phyloP scores from a whole-genome alignment of 495 filamentous ascomycete genomes.

The Terfezia claveryi region DNA sequence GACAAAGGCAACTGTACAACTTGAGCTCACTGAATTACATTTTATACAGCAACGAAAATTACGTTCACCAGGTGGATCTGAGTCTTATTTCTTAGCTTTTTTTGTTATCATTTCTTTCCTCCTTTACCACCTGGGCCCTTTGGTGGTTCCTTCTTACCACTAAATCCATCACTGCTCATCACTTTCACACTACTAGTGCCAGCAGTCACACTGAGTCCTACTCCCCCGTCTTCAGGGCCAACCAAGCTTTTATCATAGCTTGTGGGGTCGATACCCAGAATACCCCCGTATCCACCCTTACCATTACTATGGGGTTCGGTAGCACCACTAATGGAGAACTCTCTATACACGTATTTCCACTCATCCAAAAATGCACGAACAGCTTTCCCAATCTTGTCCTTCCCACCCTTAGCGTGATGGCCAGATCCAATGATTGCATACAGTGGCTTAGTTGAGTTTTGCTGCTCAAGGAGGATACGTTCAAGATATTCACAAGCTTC shows the following conservation, averaged over 20 bases:
- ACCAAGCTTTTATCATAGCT: conserved; percentile 57
- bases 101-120: not conserved
- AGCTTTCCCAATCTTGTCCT: conserved; percentile 94
- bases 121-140: not conserved
- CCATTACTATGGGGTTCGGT: conserved; percentile 24
- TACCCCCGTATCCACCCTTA: conserved; percentile 70
- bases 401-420: conserved; percentile 94
- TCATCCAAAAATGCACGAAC: conserved; percentile 79
- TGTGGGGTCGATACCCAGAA: conserved; percentile 76
- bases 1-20: too few species aligned
- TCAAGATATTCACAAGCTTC: conserved; percentile 93
- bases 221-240: not conserved
- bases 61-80: too few species aligned
- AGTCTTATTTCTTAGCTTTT: not conserved
- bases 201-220: not conserved
- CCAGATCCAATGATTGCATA: conserved; percentile 95
- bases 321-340: conserved; percentile 73
- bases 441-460: conserved; percentile 46
- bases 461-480: conserved; percentile 61
- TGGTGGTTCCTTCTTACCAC: conserved; percentile 1
- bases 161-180: not conserved
- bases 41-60: too few species aligned
- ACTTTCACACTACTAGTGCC: not conserved
- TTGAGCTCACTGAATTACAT: too few species aligned
- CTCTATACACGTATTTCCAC: conserved; percentile 85